A percentile compares a stretch with the other conserved stretches of the same genome.
Conservation (phyloP, 2,329 filamentous ascomycete genomes). For the Periglandula ipomoeae region DNA sequence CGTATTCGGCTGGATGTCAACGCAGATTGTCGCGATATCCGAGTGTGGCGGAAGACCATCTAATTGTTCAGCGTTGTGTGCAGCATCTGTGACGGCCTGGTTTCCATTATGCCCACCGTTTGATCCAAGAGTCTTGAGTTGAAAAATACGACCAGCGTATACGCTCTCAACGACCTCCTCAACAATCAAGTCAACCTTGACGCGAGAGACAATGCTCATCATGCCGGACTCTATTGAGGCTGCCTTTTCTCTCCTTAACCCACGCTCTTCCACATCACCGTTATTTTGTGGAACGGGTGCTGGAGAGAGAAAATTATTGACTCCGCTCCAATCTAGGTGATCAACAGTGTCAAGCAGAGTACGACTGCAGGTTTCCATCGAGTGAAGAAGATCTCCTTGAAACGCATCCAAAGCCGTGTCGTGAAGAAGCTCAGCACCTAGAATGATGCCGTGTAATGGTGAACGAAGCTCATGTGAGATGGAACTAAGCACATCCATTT, state of each 20-base stretch:
- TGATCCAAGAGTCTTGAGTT: constrained; percentile 8
- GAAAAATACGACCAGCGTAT: constrained; percentile 34
- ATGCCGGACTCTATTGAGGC: constrained; percentile 9
- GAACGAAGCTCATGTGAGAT: constrained; percentile 54
- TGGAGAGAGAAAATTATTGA: constrained; percentile 29
- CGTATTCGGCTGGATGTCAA: constrained; percentile 29
- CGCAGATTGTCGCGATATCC: constrained; percentile 20
- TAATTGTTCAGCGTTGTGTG: not conserved
- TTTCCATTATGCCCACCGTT: not conserved
- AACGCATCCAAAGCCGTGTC: constrained; percentile 39
- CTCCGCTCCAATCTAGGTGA: constrained; percentile 46
- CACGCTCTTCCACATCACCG: constrained; percentile 4
- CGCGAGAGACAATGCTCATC: constrained; percentile 14
- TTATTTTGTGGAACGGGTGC: constrained; percentile 2
- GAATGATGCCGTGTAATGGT: constrained; percentile 51
- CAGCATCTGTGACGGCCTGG: not conserved
- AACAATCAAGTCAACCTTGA: constrained; percentile 29
- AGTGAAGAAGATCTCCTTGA: constrained; percentile 37
- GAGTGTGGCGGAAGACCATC: constrained; percentile 6
- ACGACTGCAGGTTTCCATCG: constrained; percentile 40
- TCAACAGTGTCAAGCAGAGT: constrained; percentile 46
- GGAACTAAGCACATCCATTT: constrained; percentile 49
- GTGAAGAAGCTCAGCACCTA: constrained; percentile 41
- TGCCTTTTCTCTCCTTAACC: constrained; percentile 5
- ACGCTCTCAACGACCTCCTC: constrained; percentile 40